Evolutionary conservation across 768 basidiomycete genomes (phyloP), one percentile per base, ranked within the genome.

Genomic region (Naganishia friedmannii): DNA sequence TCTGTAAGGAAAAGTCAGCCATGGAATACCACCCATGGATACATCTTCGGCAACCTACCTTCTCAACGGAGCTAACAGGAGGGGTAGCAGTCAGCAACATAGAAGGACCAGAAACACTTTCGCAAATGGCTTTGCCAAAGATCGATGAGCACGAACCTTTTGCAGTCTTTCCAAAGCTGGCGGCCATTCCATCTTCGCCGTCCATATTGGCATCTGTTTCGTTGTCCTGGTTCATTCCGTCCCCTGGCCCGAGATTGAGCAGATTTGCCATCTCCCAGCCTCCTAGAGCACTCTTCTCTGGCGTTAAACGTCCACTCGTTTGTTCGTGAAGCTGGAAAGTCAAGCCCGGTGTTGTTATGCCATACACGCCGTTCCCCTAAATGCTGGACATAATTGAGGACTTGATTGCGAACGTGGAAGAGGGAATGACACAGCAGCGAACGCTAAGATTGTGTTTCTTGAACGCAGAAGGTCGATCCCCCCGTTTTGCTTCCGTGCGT

Each of bases 121-220:
- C 6, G 48, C 23, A n/a, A 51, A 12, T 51, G 48, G 48, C n/a
- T 63, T 7, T n/a, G 3, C 26, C 9, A 2, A 3, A 12, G 28
- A 58, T 32, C 7, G 29, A 13, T 21, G 57, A n/a, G 10, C 12
- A 58, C 57, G 34, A 23, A 58, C 57, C 32, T 31, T 63, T 63
- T 19, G 39, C 37, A 45, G 39, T 63, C 60, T 63, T 63, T 63
- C 60, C 60, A 23, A 37, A 63, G 29, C 60, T 63, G 9, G 60
- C 60, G 23, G 37, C n/a, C 37, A 63, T 26, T 2, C 57, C 48
- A 26, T 51, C 32, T 21, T 31, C 57, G 4, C 32, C 57, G 12
- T 45, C 60, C 60, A 63, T 63, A 19, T 63, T 63, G 26, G 60
- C 23, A 45, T 63, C 60, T 34, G 60, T 42, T 37, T 21, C 60